Conservation (phyloP, 352 stramenopile species). For the Phytophthora quininea region DNA sequence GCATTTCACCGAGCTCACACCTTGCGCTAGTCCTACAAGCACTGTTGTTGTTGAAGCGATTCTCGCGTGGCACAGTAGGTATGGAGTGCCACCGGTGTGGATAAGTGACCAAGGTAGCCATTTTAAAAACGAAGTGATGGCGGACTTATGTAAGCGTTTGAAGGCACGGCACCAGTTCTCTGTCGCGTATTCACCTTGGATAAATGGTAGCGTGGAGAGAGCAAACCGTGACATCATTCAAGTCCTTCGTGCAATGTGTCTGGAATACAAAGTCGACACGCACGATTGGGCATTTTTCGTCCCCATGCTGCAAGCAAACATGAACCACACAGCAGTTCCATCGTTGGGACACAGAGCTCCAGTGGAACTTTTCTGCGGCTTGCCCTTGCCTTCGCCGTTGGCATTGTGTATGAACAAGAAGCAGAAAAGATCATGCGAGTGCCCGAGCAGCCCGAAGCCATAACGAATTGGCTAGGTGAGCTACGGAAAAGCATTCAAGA, state of each 20-base stretch:
- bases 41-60: slow-evolving; percentile 4
- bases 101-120: slow-evolving; percentile 28
- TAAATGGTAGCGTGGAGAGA: not conserved
- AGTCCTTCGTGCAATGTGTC: not conserved
- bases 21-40: not conserved
- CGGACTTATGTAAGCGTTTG: not conserved
- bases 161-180: slow-evolving; percentile 17
- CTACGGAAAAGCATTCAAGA: not conserved
- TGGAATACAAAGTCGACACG: not conserved
- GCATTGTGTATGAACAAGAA: not conserved
- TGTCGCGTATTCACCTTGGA: not conserved
- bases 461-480: not conserved
- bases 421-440: slow-evolving; percentile 4
- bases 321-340: not conserved
- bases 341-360: not conserved
- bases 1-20: slow-evolving; percentile 9
- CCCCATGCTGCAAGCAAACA: not conserved
- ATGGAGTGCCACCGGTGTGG: slow-evolving; percentile 16
- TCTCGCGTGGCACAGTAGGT: slow-evolving; percentile 7
- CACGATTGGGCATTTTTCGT: slow-evolving; percentile 1
- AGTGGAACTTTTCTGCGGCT: not conserved
- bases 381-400: not conserved
- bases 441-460: slow-evolving; percentile 6
- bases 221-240: not conserved
- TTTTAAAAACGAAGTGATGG: slow-evolving; percentile 28